Evolutionary conservation across 805 yeast species (phyloP), one percentile per base, ranked within the genome.

Genomic region (Candida koratica): DNA sequence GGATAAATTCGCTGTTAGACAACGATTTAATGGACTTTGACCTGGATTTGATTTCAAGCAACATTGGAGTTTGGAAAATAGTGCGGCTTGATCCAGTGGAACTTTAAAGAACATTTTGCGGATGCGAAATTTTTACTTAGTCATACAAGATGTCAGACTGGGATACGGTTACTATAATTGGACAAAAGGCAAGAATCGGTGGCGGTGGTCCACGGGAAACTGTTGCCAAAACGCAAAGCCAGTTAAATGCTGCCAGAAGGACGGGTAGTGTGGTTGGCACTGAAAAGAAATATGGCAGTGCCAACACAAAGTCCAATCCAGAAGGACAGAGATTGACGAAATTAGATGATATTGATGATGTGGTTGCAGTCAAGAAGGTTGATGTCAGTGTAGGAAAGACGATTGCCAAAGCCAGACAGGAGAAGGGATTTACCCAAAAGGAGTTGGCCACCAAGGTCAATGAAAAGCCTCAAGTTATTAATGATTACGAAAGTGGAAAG

Each of bases 241-340:
- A 82, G 53, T 71, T 93, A 56, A 93, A 93, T 60, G 95, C 87
- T 18, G 98, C 98, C 36, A 81, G 95, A 71, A 82, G 98, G 73
- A 60, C 81, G 15, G 98, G 98, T 46, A 73, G 78, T 37, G 90
- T 93, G 37, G 74, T 93, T 25, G 78, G 94, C 28, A 89, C 89
- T 28, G 98, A 90, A 61, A 90, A 90, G 78, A 93, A 90, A 65
- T 93, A 84, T 63, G 83, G 83, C 35, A 48, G 64, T 20, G 49
- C 71, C 50, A 85, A 83, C 64, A 58, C 68, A 37, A 71, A 65
- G 48, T 69, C 78, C 38, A 81, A 84, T 49, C 81, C 86, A 19
- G 97, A 90, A 57, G 98, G 97, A 34, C 98, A 93, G 71, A 77
- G 95, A 61, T 71, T 93, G 57, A 82, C 98, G 46, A 90, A 79